Percentiles rank a stretch among this genome's conserved stretches.
Conservation (phyloP, 345 rosid genomes). For the Arabidopsis arenosa region DNA sequence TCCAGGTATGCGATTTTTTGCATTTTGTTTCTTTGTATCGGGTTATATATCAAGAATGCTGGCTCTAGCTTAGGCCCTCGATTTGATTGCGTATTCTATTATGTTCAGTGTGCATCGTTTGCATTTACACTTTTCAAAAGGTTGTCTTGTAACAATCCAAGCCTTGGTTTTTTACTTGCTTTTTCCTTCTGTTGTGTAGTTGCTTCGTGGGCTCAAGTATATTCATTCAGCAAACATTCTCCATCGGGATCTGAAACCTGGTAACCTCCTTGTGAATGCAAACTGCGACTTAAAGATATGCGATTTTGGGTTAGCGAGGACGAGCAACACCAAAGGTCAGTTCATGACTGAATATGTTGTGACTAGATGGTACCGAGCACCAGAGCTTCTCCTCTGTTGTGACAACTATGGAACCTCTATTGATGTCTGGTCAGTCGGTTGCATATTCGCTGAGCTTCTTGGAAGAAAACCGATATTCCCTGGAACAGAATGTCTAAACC, state of each 20-base stretch:
- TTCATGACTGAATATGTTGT: conserved; percentile 95
- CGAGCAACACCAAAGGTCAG: conserved; percentile 75
- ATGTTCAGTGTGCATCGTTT: background rate
- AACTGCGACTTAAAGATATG: conserved; percentile 91
- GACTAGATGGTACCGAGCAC: conserved; percentile 92
- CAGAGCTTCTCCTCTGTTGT: conserved; percentile 92
- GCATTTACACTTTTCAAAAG: no score
- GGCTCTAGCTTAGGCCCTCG: background rate
- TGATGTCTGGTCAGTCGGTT: conserved; percentile 95
- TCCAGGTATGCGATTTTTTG: conserved; percentile 72
- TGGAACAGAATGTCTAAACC: conserved; percentile 88
- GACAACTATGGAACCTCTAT: conserved; percentile 86
- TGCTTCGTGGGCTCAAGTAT: conserved; percentile 87
- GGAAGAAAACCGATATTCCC: conserved; percentile 90
- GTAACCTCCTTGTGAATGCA: conserved; percentile 86
- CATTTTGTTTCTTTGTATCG: background rate
- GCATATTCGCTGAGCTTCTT: conserved; percentile 90
- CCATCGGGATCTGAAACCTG: conserved; percentile 90
- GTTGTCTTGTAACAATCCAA: no score
- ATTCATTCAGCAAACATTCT: conserved; percentile 93
- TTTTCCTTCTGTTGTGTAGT: conserved; percentile 40
- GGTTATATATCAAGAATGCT: background rate
- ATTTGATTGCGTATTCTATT: background rate
- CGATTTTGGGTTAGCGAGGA: conserved; percentile 86
- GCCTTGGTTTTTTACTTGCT: background rate